These are phyloP conservation scores for Phytopythium oedochilum DNA, from an alignment of 352 stramenopile genomes.

Conservation along the genomic window DNA sequence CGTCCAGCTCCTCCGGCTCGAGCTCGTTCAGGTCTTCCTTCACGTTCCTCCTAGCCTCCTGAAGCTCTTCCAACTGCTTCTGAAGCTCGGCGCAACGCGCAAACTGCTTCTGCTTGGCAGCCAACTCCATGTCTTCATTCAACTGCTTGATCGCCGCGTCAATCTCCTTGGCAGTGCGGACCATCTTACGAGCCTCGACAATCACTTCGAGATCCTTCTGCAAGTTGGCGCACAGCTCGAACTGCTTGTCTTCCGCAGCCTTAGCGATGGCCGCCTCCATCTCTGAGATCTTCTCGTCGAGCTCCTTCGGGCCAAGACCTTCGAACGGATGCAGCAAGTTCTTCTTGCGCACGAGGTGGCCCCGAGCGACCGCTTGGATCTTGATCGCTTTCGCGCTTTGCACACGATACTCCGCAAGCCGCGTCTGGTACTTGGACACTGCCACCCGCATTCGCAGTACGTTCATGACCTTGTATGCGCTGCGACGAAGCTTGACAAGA, in stretches of 20 bases:
- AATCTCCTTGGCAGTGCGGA: slow-evolving; percentile 85
- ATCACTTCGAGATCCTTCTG: slow-evolving; percentile 83
- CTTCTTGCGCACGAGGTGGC: slow-evolving; percentile 65
- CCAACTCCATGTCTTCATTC: slow-evolving; percentile 73
- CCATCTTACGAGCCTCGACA: slow-evolving; percentile 75
- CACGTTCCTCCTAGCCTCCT: slow-evolving; percentile 67
- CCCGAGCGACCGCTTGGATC: slow-evolving; percentile 72
- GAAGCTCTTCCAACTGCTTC: slow-evolving; percentile 72
- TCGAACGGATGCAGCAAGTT: slow-evolving; percentile 78
- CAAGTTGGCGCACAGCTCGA: slow-evolving; percentile 77
- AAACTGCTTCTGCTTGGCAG: slow-evolving; percentile 78
- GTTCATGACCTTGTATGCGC: slow-evolving; percentile 59
- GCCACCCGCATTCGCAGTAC: slow-evolving; percentile 61
- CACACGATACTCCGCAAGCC: slow-evolving; percentile 47
- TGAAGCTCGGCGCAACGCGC: slow-evolving; percentile 74
- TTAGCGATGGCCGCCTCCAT: slow-evolving; percentile 75
- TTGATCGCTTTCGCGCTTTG: slow-evolving; percentile 48
- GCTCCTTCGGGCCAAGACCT: slow-evolving; percentile 68
- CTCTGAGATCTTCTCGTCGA: slow-evolving; percentile 72
- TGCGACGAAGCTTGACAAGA: slow-evolving; percentile 42
- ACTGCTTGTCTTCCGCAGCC: slow-evolving; percentile 80
- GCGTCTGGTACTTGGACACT: slow-evolving; percentile 46
- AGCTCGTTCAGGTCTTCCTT: slow-evolving; percentile 87
- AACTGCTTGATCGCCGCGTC: slow-evolving; percentile 74
- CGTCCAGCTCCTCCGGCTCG: slow-evolving; percentile 75